Evolutionary conservation across 352 stramenopile genomes (phyloP), one percentile per base, ranked within the genome.

Genomic region (Elongisporangium undulatum): DNA sequence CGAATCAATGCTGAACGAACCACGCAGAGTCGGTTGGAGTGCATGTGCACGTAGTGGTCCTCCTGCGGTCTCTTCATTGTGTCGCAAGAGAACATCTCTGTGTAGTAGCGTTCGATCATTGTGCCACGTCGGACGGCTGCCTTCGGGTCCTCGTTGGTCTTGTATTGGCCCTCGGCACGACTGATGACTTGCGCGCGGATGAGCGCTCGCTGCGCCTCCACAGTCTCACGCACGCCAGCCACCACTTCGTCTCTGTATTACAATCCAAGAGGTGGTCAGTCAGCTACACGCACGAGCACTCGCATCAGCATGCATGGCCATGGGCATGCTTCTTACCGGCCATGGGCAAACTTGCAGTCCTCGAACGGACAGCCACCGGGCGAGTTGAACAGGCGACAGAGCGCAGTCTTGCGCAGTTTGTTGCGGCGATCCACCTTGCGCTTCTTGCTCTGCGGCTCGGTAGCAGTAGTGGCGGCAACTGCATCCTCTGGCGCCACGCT

Each of bases 31-130:
- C 86, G 83, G 59, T 95, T 95, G 49, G 86, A 93, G 73, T 95
- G 86, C 86, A 95, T 95, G 71, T 95, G 84, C 58, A 95, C 82
- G 68, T 89, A 94, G 56, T 94, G 84, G 64, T 95, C 86, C 61
- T 95, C 79, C 58, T 66, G 58, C 9, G 66, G 55, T 55, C 84
- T 82, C 60, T 74, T 74, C 77, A 87, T 92, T 23, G 77, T 85
- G 66, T 95, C 82, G 58, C 81, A 90, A 45, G 80, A 84, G 49
- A 91, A 95, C 56, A 95, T 70, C 63, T 92, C 68, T 34, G 84
- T 95, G 67, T 95, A 95, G 72, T 95, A 95, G 50, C 86, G 78
- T 59, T 95, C 86, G 62, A 95, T 89, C 85, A 94, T 94, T 22
- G 80, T 88, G 34, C 85, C 82, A 63, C 77, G 75, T 38, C 82